phyloP scores from a whole-genome alignment of 164 flowering plant species.

The Buxus sempervirens region DNA sequence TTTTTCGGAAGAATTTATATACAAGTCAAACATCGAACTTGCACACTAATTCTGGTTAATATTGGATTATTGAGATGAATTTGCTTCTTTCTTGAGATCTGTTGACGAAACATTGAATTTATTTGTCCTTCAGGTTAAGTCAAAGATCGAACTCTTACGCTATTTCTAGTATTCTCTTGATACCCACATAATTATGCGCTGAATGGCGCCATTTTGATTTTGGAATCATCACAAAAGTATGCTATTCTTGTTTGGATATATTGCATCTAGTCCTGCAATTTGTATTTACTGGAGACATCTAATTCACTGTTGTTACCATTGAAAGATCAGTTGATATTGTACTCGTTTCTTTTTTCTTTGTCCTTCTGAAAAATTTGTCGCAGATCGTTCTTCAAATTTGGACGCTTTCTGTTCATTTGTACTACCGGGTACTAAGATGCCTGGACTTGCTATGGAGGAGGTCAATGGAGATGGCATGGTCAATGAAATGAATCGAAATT shows the following conservation, averaged over 20 bases:
- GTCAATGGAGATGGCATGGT: slow-evolving; percentile 39
- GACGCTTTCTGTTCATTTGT: slow-evolving; percentile 11
- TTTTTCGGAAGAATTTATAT: background rate
- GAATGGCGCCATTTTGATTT: background rate
- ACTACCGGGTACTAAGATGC: slow-evolving; percentile 38
- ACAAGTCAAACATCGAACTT: too few species aligned
- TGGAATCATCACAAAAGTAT: background rate
- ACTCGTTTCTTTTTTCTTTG: background rate
- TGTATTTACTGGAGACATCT: background rate
- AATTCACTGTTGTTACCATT: background rate
- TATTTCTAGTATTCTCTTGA: too few species aligned
- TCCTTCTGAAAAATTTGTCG: slow-evolving; percentile 7
- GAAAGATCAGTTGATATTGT: slow-evolving; percentile 3
- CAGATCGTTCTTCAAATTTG: slow-evolving; percentile 24
- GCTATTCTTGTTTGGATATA: slow-evolving; percentile 6
- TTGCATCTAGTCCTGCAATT: background rate
- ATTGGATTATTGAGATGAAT: too few species aligned
- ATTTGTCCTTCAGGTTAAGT: too few species aligned
- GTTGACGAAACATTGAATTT: too few species aligned
- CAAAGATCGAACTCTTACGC: background rate
- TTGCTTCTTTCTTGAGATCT: background rate
- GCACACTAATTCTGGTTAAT: too few species aligned
- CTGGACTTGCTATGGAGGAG: slow-evolving; percentile 62
- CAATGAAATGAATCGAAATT: slow-evolving; percentile 38
- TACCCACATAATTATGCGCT: too few species aligned